Evolutionary conservation across 306 rosid species (phyloP), one percentile per base, ranked within the genome.

Genomic region (Dryas alaskensis): DNA sequence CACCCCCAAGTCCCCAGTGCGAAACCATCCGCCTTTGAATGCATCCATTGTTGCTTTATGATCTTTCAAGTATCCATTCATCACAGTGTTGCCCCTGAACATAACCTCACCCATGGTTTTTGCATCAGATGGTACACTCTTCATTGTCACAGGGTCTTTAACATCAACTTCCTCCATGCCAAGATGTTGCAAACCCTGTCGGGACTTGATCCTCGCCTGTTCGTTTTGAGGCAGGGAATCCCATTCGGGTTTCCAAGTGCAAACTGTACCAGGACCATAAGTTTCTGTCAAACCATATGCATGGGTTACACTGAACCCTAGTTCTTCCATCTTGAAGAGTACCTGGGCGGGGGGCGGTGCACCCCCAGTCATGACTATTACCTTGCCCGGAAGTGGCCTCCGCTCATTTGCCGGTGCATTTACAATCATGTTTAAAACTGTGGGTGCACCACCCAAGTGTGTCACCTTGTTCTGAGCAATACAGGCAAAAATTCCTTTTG

Each of bases 271-370:
- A 4, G 97, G 93, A 65, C 97, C 98, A 73, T 86, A 91, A 22
- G 97, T 91, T 84, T 93, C 98, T 11, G 98, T 93, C 80, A 93
- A 75, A 45, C 98, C 98, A 73, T 93, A 93, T 0, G 89, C 10
- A 79, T 93, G 97, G 40, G 77, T 50, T 45, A 93, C 84, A 39
- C 0, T 0, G 55, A 93, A 93, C 65, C 98, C 98, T 6, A 89
- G 67, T n/a, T 86, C 89, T 74, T 79, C 87, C 87, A 89, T 89
- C 76, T 74, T 78, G 48, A 77, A 81, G n/a, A 90, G 84, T 58
- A 93, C 84, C 2, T 82, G 84, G 0, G 93, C 72, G 0, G 98
- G 97, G 0, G 96, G 97, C 1, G 98, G 93, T 14, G 98, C 96
- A 62, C 57, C 98, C 0, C 98, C 98, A 1, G 93, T 86, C 87